Base-by-base conservation (phyloP, 2,329 filamentous ascomycete genomes). In the Graphilbum ipis-grandicollis region DNA sequence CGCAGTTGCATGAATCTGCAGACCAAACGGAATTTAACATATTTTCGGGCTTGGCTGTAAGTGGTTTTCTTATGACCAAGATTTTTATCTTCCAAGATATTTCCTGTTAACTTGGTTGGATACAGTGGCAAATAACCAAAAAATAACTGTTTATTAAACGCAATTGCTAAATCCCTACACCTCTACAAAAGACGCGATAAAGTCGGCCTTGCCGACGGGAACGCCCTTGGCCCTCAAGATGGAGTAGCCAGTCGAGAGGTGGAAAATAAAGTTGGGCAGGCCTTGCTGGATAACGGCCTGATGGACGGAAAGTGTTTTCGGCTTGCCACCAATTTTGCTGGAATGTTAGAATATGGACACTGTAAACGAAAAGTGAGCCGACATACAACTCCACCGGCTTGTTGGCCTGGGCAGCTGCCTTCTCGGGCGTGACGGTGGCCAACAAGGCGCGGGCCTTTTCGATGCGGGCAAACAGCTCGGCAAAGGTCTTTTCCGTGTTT, bases 251-350 rank as follows among this genome's bases (percentile, higher is more conserved):
- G 60, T 71, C 3, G 41, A 58, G 5, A 66, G 42, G 46, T 78
- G 73, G 49, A 78, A 78, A 50, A 60, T 71, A 46, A 74, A 61
- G 48, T 76, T 75, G 9, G 71, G 69, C 28, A 74, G 42, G 6
- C 51, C 58, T 48, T 60, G 65, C 2, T 49, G 47, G 18, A 56
- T 41, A 9, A 68, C 45, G 41, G 68, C 72, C 0, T 56, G 50
- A 33, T 45, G 39, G 9, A 40, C 44, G 15, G 42, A 44, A 21
- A 48, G 33, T 14, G 37, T 43, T 26, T 40, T 21, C 13, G 36
- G 10, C 17, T 34, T 33, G 29, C 43, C 41, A 25, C 19, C 34
- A 3, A 28, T 7, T 7, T 4, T 36, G 19, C 38, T 39, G 21
- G 7, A 3, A 2, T 12, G 21, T 13, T 28, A 26, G 19, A n/a